Percentiles rank a stretch among this genome's conserved stretches.
These are phyloP conservation scores for Arthrobotrys sphaeroides DNA, from an alignment of 2,329 filamentous ascomycete genomes.

Conservation along the genomic window DNA sequence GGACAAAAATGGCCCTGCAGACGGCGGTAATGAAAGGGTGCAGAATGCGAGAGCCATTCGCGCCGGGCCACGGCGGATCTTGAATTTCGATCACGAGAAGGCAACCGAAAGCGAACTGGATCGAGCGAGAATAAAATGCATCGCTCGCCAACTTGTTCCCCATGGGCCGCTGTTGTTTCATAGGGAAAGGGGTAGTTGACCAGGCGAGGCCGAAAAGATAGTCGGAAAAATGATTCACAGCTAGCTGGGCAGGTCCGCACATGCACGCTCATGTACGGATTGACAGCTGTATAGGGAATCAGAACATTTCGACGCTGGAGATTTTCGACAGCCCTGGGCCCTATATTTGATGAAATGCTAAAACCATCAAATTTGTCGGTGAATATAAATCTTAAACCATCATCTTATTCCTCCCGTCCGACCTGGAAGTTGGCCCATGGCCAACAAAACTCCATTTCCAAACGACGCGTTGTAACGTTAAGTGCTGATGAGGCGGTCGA, in stretches of 20 bases:
- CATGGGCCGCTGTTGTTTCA: not conserved
- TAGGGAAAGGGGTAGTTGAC: not conserved
- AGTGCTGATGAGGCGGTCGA: too few species aligned
- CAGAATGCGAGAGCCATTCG: constrained; percentile 6
- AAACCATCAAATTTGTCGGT: too few species aligned
- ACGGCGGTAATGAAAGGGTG: constrained; percentile 13
- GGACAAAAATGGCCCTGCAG: constrained; percentile 5
- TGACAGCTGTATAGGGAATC: constrained; percentile 1
- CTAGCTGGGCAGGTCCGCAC: too few species aligned
- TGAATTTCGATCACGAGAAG: not conserved
- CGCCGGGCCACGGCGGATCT: constrained; percentile 3
- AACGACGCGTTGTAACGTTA: too few species aligned
- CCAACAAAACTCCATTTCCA: too few species aligned
- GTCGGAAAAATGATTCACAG: too few species aligned
- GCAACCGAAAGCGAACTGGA: not conserved
- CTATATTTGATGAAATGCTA: too few species aligned
- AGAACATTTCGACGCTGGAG: too few species aligned
- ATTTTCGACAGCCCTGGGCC: too few species aligned
- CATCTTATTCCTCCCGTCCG: too few species aligned
- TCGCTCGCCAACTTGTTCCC: not conserved
- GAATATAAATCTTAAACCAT: not conserved
- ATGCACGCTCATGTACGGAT: not conserved
- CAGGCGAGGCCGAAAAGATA: too few species aligned
- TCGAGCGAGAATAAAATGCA: not conserved
- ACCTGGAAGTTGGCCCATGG: too few species aligned